These are phyloP conservation scores for Solanum dulcamara DNA, from an alignment of 257 asterid species.

Conservation along the genomic window DNA sequence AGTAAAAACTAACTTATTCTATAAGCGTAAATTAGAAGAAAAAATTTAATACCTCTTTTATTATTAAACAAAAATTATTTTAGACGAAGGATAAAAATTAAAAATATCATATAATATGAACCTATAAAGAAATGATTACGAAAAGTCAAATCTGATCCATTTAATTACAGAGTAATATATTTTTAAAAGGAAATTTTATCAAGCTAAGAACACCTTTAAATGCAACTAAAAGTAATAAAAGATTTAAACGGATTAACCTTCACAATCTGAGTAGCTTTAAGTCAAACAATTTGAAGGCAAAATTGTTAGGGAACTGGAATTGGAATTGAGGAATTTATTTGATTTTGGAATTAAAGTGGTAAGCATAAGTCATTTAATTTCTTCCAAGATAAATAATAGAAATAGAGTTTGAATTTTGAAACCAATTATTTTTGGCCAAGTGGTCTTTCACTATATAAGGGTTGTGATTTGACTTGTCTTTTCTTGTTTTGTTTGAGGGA, in stretches of 20 bases:
- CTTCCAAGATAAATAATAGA: neutral
- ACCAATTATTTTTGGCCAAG: neutral
- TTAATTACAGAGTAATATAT: neutral
- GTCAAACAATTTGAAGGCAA: neutral
- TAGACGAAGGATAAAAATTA: too few species aligned
- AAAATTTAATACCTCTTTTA: too few species aligned
- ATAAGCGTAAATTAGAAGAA: neutral
- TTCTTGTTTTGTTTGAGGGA: neutral
- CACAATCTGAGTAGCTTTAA: neutral
- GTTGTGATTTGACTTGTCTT: neutral
- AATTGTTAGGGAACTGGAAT: neutral
- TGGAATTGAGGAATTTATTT: neutral
- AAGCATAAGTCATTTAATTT: neutral
- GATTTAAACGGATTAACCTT: neutral
- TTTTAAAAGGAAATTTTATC: neutral
- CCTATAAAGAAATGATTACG: neutral
- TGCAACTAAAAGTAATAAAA: neutral
- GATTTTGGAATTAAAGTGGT: neutral
- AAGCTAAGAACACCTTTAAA: neutral
- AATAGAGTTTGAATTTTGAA: neutral
- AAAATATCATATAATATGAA: neutral
- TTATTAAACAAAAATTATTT: too few species aligned
- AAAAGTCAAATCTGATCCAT: neutral
- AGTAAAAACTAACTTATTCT: neutral
- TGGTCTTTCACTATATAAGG: neutral